A percentile compares a stretch with the other conserved stretches of the same genome.
These are phyloP conservation scores for Tetracentron sinense DNA, from an alignment of 164 flowering plant species.

Conservation along the genomic window DNA sequence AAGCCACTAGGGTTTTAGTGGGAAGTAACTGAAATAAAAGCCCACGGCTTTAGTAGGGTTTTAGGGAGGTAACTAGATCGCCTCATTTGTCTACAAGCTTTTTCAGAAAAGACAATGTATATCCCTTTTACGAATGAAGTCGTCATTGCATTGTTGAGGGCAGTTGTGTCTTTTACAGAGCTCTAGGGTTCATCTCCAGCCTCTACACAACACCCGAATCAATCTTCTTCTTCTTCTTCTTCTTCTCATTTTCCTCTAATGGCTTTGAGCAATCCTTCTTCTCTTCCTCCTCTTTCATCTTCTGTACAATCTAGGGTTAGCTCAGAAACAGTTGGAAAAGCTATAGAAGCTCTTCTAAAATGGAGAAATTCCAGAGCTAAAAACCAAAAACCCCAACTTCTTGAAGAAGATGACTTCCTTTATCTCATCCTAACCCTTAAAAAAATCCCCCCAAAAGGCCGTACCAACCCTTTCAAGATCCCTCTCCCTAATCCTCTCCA, in stretches of 20 bases:
- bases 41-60: no score
- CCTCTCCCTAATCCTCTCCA: constrained; percentile 59
- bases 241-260: not conserved
- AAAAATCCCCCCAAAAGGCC: constrained; percentile 57
- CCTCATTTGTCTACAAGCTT: no score
- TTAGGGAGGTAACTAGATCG: no score
- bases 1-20: no score
- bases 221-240: no score
- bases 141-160: no score
- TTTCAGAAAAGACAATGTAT: no score
- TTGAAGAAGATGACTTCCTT: constrained; percentile 61
- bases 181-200: no score
- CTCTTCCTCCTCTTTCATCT: not conserved
- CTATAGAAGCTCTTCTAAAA: constrained; percentile 52
- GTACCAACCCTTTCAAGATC: constrained; percentile 57
- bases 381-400: constrained; percentile 48
- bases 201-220: no score
- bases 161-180: no score
- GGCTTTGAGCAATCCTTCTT: not conserved
- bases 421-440: constrained; percentile 70
- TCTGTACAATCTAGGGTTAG: constrained; percentile 10
- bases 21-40: no score
- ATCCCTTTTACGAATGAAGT: no score
- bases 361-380: constrained; percentile 46
- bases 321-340: constrained; percentile 22